Percentiles rank a stretch among this genome's conserved stretches.
Evolutionary conservation across 2,329 filamentous ascomycete genomes (phyloP).

Genomic region (Claviceps pusilla): DNA sequence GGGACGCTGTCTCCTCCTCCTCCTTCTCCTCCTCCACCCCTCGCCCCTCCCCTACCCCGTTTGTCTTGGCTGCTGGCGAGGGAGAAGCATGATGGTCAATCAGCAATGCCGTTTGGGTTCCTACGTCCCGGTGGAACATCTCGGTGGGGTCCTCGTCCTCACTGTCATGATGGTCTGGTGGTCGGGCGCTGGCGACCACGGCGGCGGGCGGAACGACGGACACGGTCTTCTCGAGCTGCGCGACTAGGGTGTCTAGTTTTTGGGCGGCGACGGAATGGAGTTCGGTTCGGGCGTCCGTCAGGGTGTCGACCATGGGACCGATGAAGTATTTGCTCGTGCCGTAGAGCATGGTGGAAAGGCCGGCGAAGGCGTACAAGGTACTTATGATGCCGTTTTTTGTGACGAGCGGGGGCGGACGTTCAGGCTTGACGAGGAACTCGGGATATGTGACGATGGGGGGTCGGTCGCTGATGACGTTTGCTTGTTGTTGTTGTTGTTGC

Average conservation of each 20-base stretch:
- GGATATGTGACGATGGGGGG: conserved; percentile 54
- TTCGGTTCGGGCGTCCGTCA: conserved; percentile 37
- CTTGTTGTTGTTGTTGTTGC: background rate
- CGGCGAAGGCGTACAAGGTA: conserved; percentile 42
- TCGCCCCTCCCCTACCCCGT: background rate
- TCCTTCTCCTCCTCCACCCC: background rate
- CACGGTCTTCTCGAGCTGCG: conserved; percentile 40
- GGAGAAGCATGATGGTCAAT: conserved; percentile 6
- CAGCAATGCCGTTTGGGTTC: conserved; percentile 52
- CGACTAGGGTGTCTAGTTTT: conserved; percentile 31
- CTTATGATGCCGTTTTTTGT: conserved; percentile 44
- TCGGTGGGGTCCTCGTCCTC: conserved; percentile 54
- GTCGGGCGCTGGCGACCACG: conserved; percentile 4
- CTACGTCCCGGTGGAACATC: conserved; percentile 67
- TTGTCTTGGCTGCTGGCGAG: conserved; percentile 4
- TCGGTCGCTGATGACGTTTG: conserved; percentile 23
- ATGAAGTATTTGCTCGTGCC: conserved; percentile 56
- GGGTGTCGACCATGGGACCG: conserved; percentile 41
- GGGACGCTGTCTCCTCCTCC: conserved; percentile 14
- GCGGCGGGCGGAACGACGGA: conserved; percentile 39
- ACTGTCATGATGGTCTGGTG: conserved; percentile 15
- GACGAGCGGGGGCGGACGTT: conserved; percentile 44
- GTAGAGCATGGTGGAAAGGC: conserved; percentile 49
- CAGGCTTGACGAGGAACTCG: conserved; percentile 47
- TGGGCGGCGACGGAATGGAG: conserved; percentile 32